phyloP scores from a whole-genome alignment of 306 rosid species.

The Purshia tridentata region DNA sequence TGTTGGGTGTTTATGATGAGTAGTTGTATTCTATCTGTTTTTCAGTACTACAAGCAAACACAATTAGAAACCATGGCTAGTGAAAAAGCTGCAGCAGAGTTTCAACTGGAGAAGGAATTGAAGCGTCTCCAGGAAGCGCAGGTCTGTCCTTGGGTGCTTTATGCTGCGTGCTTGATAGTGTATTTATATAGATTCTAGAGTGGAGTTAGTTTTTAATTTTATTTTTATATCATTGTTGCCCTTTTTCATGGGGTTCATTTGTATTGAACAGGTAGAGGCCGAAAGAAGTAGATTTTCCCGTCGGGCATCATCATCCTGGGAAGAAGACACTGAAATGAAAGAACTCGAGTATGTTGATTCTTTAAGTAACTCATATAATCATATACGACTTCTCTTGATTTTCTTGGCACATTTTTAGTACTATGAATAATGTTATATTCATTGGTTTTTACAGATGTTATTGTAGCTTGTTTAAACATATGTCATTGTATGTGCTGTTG shows the following conservation, averaged over 20 bases:
- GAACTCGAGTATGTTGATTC: constrained; percentile 79
- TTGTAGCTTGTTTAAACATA: not conserved
- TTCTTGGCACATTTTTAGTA: not conserved
- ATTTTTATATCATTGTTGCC: not conserved
- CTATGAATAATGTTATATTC: not conserved
- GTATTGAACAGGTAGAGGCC: constrained; percentile 72
- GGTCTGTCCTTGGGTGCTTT: constrained; percentile 46
- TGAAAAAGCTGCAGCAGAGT: constrained; percentile 93
- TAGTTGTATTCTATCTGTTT: constrained; percentile 4
- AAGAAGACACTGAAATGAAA: constrained; percentile 86
- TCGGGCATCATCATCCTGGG: constrained; percentile 88
- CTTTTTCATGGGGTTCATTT: constrained; percentile 11
- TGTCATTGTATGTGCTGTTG: constrained; percentile 1
- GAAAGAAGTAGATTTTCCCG: constrained; percentile 82
- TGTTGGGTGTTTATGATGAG: not conserved
- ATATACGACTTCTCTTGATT: not conserved
- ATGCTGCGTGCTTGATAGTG: constrained; percentile 25
- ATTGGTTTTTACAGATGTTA: not conserved
- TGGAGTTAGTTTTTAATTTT: constrained; percentile 8
- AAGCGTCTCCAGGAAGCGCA: constrained; percentile 83
- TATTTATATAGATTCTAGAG: constrained; percentile 13
- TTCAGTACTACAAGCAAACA: constrained; percentile 98
- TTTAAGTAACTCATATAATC: constrained; percentile 5
- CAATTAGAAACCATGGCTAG: constrained; percentile 95
- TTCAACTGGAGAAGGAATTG: constrained; percentile 93